Base-by-base conservation (phyloP, 768 basidiomycete species). In the Auriscalpium microsporum region DNA sequence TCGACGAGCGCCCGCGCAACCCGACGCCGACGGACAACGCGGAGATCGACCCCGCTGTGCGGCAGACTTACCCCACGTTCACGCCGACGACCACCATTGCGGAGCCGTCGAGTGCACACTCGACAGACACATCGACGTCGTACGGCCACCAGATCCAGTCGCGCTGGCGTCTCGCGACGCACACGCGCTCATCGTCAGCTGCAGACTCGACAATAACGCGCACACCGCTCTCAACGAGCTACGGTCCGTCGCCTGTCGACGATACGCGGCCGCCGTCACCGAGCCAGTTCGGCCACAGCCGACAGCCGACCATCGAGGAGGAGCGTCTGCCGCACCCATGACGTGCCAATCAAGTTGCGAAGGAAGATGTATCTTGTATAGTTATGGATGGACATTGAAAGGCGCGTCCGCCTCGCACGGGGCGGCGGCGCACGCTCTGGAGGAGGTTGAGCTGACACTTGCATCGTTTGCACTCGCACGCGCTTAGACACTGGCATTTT, bases 11-110 rank as follows among this genome's bases (percentile, higher is more conserved):
- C 33, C 76, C 79, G 5, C 59, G 69, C 44, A 81, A 83, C 55
- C 79, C 82, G 1, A 82, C 80, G 0, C 81, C 82, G 17, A 73
- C 78, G 44, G 71, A 72, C 40, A 75, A 73, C 50, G 52, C 71
- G 10, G 67, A 68, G 0, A 63, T 76, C 7, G 75, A 79, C 56
- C 69, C 75, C 1, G 70, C 74, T 28, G 73, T 58, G 9, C 59
- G 48, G 10, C 49, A 74, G 35, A 72, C 78, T 2, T 78, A 76
- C 60, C 76, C 76, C 10, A 69, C 77, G 9, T 75, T 76, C 19
- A 74, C 77, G 3, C 75, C 73, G 11, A 60, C 61, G 4, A 57
- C 58, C 13, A 52, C 56, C 9, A 23, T 38, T 16, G 49, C 49
- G 33, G 58, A 48, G 40, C 62, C 62, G 21, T 52, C 61, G 17